Base-by-base conservation (phyloP, 2,329 filamentous ascomycete species). In the Gliomastix tumulicola region DNA sequence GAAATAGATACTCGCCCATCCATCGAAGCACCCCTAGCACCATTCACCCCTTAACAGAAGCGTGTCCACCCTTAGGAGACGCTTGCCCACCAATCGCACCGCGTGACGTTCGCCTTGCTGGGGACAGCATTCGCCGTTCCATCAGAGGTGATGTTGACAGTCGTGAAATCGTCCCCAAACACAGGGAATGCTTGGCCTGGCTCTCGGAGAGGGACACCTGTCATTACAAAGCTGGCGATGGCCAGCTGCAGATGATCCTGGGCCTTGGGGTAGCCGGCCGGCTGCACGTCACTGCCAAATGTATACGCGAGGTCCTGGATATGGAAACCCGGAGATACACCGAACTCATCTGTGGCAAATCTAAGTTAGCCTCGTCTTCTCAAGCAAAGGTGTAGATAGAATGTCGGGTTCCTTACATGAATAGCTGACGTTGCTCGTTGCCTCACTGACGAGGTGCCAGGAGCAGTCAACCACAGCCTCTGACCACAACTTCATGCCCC, bases 271-370 rank as follows among this genome's bases (percentile, higher is more conserved):
- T 21, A 31, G 18, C 30, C 30, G 7, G 33, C 36, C 6, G 18
- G 28, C 15, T 15, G 32, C 7, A 9, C 21, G 28, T 15, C 30
- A 34, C 16, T 37, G 23, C 40, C 35, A 18, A 44, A 41, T 8
- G 36, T 44, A 21, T 41, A 44, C 13, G n/a, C 27, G 9, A 40
- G 34, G 30, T 42, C 42, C 21, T 44, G 42, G 25, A 34, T 41
- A 18, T 43, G 41, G 15, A 43, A 36, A 11, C 41, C 38, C 10
- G 43, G 41, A 15, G 38, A 32, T 20, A 45, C 32, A 21, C 22
- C 30, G 20, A 45, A 43, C 12, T 36, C 30, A 12, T 41, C 43
- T 43, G 17, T 15, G 11, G 18, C 11, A 32, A 7, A n/a, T n/a
- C n/a, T n/a, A n/a, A n/a, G n/a, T n/a, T n/a, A n/a, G n/a, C n/a